Conservation (phyloP, 2,329 filamentous ascomycete species). For the Clonostachys chloroleuca region DNA sequence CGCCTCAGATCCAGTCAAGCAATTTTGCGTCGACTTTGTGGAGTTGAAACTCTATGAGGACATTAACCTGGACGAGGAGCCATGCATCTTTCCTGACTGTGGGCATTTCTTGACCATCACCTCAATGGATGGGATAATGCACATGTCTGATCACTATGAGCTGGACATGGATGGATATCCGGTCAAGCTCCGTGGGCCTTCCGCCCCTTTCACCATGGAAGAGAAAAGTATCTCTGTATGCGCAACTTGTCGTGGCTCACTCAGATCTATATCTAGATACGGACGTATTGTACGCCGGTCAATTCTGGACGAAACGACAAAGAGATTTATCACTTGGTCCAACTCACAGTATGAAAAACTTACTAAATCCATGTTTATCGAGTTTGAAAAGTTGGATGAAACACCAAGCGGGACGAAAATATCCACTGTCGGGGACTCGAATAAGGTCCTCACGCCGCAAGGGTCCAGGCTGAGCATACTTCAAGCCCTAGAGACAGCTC, state of each 20-base stretch:
- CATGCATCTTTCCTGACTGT: conserved; percentile 58
- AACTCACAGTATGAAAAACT: conserved; percentile 17
- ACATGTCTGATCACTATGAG: conserved; percentile 44
- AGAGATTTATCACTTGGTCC: conserved; percentile 57
- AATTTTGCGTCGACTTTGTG: conserved; percentile 51
- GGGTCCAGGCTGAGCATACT: conserved; percentile 3
- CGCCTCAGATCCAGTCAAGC: conserved; percentile 33
- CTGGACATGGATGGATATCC: conserved; percentile 27
- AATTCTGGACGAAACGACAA: conserved; percentile 57
- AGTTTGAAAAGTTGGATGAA: conserved; percentile 5
- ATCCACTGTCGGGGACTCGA: background rate
- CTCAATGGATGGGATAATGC: conserved; percentile 58
- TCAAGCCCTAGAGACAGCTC: background rate
- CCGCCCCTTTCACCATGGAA: conserved; percentile 43
- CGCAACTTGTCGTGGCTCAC: conserved; percentile 53
- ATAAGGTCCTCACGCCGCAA: background rate
- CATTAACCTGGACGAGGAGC: conserved; percentile 52
- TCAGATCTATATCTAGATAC: conserved; percentile 56
- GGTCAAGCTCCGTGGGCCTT: conserved; percentile 20
- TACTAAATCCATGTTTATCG: conserved; percentile 3
- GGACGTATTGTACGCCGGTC: conserved; percentile 56
- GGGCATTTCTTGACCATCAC: conserved; percentile 58
- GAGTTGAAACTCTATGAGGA: conserved; percentile 49
- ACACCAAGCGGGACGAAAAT: background rate
- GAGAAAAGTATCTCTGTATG: conserved; percentile 41